phyloP scores from a whole-genome alignment of 441 rosid species.

The Syzygium syzygioides region DNA sequence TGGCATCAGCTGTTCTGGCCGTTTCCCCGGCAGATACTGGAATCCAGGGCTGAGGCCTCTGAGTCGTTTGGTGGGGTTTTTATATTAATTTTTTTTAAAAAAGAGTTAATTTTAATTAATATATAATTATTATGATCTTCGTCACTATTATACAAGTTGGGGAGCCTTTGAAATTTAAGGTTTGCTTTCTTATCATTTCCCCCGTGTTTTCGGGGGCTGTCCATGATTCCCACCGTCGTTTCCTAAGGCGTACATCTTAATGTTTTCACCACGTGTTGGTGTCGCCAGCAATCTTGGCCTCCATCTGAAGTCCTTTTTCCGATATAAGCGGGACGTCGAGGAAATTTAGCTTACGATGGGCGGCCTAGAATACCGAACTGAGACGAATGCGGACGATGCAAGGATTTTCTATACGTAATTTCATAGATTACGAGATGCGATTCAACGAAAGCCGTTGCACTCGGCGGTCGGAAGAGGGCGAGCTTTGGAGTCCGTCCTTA shows the following conservation, averaged over 20 bases:
- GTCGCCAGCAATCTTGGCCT: neutral
- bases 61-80: neutral
- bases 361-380: fast-evolving
- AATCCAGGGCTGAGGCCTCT: neutral
- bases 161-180: neutral
- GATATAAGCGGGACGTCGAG: neutral
- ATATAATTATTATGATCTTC: neutral
- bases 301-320: neutral
- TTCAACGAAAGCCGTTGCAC: neutral
- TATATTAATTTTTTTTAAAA: too few species aligned
- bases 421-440: fast-evolving
- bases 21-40: neutral
- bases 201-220: too few species aligned
- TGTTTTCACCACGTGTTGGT: neutral
- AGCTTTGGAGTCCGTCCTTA: neutral
- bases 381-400: fast-evolving
- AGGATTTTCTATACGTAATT: neutral
- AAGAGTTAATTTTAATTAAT: neutral
- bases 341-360: neutral
- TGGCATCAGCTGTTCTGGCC: neutral
- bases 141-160: neutral
- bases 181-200: neutral
- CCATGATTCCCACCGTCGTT: neutral
- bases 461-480: fast-evolving
- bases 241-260: neutral